phyloP scores from a whole-genome alignment of 371 early-diverging fungal species.

The Lichtheimia hyalospora region DNA sequence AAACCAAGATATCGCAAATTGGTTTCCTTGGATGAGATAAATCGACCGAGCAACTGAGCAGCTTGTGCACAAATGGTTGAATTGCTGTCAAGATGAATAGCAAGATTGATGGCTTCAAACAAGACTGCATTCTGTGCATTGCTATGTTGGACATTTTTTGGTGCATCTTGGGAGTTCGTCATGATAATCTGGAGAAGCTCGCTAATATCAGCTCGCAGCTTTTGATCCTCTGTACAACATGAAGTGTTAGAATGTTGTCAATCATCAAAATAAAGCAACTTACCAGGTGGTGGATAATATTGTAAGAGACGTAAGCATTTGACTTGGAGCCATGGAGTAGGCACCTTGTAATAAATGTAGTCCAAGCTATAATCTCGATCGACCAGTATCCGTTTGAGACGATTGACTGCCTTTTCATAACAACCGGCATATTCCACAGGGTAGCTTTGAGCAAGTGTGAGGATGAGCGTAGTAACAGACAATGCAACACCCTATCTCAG shows the following conservation, averaged over 20 bases:
- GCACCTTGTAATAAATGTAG: slow-evolving; percentile 96
- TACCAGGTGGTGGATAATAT: slow-evolving; percentile 92
- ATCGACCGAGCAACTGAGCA: slow-evolving; percentile 79
- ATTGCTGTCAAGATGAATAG: slow-evolving; percentile 90
- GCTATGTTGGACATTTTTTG: slow-evolving; percentile 95
- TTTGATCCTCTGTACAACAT: slow-evolving; percentile 46
- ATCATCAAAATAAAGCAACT: not conserved
- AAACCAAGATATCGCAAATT: slow-evolving; percentile 94
- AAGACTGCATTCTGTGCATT: slow-evolving; percentile 96
- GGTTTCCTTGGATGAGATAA: slow-evolving; percentile 92
- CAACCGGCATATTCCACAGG: slow-evolving; percentile 78
- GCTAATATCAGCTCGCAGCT: slow-evolving; percentile 63
- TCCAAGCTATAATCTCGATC: slow-evolving; percentile 83
- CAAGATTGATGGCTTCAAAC: slow-evolving; percentile 95
- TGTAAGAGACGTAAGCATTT: slow-evolving; percentile 92
- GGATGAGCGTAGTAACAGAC: slow-evolving; percentile 80
- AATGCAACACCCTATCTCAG: slow-evolving; percentile 78
- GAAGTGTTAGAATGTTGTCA: too few species aligned
- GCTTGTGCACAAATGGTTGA: slow-evolving; percentile 85
- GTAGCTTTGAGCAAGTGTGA: slow-evolving; percentile 86
- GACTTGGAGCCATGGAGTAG: slow-evolving; percentile 97
- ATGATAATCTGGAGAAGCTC: slow-evolving; percentile 80
- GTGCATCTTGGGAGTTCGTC: slow-evolving; percentile 80
- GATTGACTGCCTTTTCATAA: slow-evolving; percentile 74
- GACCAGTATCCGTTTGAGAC: slow-evolving; percentile 85